A percentile compares a stretch with the other conserved stretches of the same genome.
Evolutionary conservation across 2,329 filamentous ascomycete species (phyloP).

Genomic region (Ophiostoma ips): DNA sequence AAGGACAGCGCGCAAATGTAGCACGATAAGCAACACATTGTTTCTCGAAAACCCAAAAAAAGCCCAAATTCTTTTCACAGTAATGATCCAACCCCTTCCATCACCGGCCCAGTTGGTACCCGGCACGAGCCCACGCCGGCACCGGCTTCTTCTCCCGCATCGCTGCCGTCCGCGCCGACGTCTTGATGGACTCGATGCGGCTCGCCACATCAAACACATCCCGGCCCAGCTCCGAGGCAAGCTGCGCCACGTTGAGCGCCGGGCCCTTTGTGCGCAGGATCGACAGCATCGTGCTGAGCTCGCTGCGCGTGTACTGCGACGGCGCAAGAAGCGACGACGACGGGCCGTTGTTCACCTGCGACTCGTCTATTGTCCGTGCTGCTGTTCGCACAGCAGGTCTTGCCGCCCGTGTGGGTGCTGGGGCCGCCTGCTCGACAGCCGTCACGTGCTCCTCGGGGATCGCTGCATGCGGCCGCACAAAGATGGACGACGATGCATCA

Average conservation of each 20-base stretch:
- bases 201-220: constrained; percentile 6
- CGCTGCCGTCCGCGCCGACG: constrained; percentile 1
- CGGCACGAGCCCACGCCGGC: constrained; percentile 9
- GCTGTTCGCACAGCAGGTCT: neutral
- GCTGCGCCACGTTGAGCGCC: constrained; percentile 1
- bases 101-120: neutral
- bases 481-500: too few relatives aligned
- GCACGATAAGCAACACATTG: too few relatives aligned
- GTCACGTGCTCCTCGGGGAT: neutral
- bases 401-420: too few relatives aligned
- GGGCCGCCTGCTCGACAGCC: too few relatives aligned
- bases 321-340: neutral
- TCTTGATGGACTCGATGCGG: constrained; percentile 10
- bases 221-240: constrained; percentile 9
- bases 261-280: neutral
- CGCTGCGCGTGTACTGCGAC: neutral
- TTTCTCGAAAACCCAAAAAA: too few relatives aligned
- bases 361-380: neutral
- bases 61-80: too few relatives aligned
- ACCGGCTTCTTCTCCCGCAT: neutral
- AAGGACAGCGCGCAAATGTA: too few relatives aligned
- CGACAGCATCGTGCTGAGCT: constrained; percentile 3
- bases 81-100: too few relatives aligned
- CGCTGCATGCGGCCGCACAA: too few relatives aligned
- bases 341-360: neutral